These are phyloP conservation scores for Cucurbita ficifolia DNA, from an alignment of 306 rosid species.

Conservation along the genomic window DNA sequence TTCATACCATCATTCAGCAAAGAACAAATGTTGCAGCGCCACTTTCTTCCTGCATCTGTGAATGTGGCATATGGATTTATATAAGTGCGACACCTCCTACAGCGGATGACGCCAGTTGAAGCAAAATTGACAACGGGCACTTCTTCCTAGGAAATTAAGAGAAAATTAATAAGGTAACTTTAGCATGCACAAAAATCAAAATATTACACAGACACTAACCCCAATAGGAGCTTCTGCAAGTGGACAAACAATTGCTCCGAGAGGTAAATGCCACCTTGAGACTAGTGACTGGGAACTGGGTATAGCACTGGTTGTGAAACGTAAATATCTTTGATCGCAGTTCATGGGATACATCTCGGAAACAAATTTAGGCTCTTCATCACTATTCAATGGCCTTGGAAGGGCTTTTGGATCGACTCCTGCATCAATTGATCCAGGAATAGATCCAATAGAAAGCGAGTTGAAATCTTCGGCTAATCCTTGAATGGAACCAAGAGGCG, in stretches of 20 bases:
- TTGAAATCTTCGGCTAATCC: constrained; percentile 80
- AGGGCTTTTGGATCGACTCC: constrained; percentile 58
- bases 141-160: constrained; percentile 55
- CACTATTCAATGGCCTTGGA: constrained; percentile 87
- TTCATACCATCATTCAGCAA: constrained; percentile 82
- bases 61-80: constrained; percentile 85
- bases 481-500: constrained; percentile 51
- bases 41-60: constrained; percentile 93
- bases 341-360: constrained; percentile 50
- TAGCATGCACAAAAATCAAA: not conserved
- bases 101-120: constrained; percentile 75
- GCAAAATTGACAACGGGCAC: constrained; percentile 77
- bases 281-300: constrained; percentile 92
- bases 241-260: constrained; percentile 96
- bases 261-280: constrained; percentile 98
- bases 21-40: constrained; percentile 85
- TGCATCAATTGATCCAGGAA: constrained; percentile 78
- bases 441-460: constrained; percentile 65
- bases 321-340: constrained; percentile 61
- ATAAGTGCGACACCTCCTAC: constrained; percentile 95
- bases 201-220: constrained; percentile 35
- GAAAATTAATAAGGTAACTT: constrained; percentile 8
- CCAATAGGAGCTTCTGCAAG: constrained; percentile 90
- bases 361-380: constrained; percentile 53
- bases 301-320: constrained; percentile 71